Conservation (phyloP, 1,139 yeast species). For the Magnusiomyces fungicola region DNA sequence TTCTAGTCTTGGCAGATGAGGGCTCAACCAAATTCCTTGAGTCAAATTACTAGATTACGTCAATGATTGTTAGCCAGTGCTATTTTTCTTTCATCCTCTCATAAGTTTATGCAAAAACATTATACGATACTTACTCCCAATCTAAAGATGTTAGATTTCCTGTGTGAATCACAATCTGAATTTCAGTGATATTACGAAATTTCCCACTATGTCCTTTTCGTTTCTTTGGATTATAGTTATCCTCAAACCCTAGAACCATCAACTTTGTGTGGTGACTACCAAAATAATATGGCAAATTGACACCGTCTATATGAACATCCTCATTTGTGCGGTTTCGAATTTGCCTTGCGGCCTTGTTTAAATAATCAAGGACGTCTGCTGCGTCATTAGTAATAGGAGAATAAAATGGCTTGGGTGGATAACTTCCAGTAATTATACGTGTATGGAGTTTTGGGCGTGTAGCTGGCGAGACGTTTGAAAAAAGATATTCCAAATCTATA, state of each 20-base stretch:
- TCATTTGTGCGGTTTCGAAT: constrained; percentile 2
- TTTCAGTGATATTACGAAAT: constrained; percentile 7
- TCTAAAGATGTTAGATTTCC: constrained; percentile 31
- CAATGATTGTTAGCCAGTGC: too few species aligned
- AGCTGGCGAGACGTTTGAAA: constrained; percentile 20
- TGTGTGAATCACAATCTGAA: constrained; percentile 31
- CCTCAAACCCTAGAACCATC: constrained; percentile 28
- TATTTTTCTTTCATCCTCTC: too few species aligned
- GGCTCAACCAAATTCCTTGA: constrained; percentile 19
- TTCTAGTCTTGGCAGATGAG: not conserved
- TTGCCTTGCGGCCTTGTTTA: not conserved
- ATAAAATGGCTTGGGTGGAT: constrained; percentile 4
- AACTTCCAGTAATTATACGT: constrained; percentile 24
- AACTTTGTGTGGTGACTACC: constrained; percentile 33
- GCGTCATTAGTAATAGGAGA: not conserved
- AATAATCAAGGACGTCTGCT: not conserved
- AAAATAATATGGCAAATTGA: constrained; percentile 20
- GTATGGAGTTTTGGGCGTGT: constrained; percentile 18
- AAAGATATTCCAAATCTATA: constrained; percentile 24
- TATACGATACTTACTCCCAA: constrained; percentile 26
- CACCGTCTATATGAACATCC: constrained; percentile 13
- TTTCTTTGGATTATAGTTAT: constrained; percentile 7
- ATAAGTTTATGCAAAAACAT: too few species aligned
- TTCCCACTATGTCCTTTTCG: not conserved
- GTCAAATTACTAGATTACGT: constrained; percentile 23